phyloP scores from a whole-genome alignment of 129 eudicot genomes.

The Sambucus nigra region DNA sequence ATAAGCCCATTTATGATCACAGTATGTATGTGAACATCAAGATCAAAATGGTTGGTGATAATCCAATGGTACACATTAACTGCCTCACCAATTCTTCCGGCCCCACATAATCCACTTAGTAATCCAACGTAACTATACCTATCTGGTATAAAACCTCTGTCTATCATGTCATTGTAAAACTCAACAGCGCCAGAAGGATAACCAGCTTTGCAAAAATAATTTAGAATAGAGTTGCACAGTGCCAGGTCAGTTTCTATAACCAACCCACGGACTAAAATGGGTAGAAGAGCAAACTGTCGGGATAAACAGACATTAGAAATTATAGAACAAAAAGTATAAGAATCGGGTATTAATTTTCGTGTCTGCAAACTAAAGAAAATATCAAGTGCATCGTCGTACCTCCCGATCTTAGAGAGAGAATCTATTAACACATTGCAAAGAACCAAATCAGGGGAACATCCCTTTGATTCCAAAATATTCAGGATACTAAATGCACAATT shows the following conservation, averaged over 20 bases:
- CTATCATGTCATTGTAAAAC: slow-evolving; percentile 30
- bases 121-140: slow-evolving; percentile 35
- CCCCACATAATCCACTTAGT: slow-evolving; percentile 23
- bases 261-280: slow-evolving; percentile 19
- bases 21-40: slow-evolving; percentile 37
- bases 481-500: slow-evolving; percentile 22
- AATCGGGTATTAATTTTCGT: slow-evolving; percentile 26
- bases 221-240: slow-evolving; percentile 29
- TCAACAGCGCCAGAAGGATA: slow-evolving; percentile 29
- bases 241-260: slow-evolving; percentile 29
- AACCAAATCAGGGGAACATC: slow-evolving; percentile 30
- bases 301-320: slow-evolving; percentile 14
- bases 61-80: slow-evolving; percentile 32
- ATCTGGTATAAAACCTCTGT: slow-evolving; percentile 29
- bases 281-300: slow-evolving; percentile 22
- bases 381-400: slow-evolving; percentile 32
- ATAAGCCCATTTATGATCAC: slow-evolving; percentile 26
- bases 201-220: slow-evolving; percentile 38
- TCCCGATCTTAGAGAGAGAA: slow-evolving; percentile 31
- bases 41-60: slow-evolving; percentile 10
- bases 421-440: slow-evolving; percentile 37
- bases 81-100: slow-evolving; percentile 22
- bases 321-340: slow-evolving; percentile 31
- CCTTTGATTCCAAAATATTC: slow-evolving; percentile 13
- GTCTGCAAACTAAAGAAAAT: slow-evolving; percentile 24